Base-by-base conservation (phyloP, 2,329 filamentous ascomycete species). In the Monilinia polystroma region DNA sequence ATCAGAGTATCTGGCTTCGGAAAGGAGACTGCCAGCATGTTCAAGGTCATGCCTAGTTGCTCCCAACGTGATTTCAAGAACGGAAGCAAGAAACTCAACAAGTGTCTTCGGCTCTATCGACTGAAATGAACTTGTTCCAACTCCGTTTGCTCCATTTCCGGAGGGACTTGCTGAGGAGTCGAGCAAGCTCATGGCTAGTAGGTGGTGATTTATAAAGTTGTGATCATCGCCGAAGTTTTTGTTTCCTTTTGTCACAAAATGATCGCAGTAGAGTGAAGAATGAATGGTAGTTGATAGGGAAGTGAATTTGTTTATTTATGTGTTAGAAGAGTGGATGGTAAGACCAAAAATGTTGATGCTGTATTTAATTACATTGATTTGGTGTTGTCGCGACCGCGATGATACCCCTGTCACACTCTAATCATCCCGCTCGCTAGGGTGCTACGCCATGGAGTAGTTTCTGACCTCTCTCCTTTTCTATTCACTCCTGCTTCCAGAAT, bases 21-120 rank as follows among this genome's bases (percentile, higher is more conserved):
- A 92, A 69, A 99, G 83, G 79, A 99, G 82, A 81, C 92, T 97
- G 70, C 91, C 93, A 20, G 88, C 81, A 70, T 86, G 85, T 77
- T 94, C 88, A 65, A 99, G 86, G 76, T 99, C 94, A 70, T 87
- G 83, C 76, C 87, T 87, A 67, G 86, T 86, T 73, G 91, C 90
- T 71, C 91, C 91, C 58, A 94, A 84, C 70, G 90, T 90, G 67
- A 91, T 85, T 77, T 88, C 84, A 72, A 92, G 85, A 67, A 93
- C 85, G 68, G 87, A 83, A 51, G 84, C 83, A 69, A 94, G 82
- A 78, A 94, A 88, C 68, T 93, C 87, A 71, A 93, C 83, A 63
- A 93, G 83, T 72, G 85, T 80, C 70, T 80, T 82, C n/a, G 90
- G 86, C 74, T 93, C 90, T 76, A 91, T 80, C 69, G 82, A 80